Evolutionary conservation across 2,329 filamentous ascomycete species (phyloP).

Genomic region (Scedosporium dehoogii): DNA sequence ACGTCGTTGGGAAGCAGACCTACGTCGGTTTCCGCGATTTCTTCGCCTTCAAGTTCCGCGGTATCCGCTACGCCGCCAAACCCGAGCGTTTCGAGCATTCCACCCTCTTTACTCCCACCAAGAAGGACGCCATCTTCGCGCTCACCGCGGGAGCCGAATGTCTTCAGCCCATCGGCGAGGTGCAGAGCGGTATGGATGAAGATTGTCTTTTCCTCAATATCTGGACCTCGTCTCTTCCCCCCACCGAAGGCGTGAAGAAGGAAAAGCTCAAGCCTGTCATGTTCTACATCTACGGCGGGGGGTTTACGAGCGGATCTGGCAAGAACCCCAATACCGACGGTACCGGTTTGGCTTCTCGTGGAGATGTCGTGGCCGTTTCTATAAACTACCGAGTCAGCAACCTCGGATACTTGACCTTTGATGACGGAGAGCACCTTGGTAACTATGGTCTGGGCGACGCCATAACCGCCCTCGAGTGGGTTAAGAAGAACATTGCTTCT

Average conservation of each 20-base stretch:
- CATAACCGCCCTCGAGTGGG: conserved; percentile 32
- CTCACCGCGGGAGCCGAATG: conserved; percentile 20
- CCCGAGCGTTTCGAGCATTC: conserved; percentile 19
- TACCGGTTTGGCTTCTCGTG: conserved; percentile 32
- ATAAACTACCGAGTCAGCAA: conserved; percentile 44
- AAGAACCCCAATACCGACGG: conserved; percentile 34
- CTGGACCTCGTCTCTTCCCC: conserved; percentile 29
- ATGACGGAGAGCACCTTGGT: conserved; percentile 41
- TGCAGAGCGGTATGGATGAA: conserved; percentile 16
- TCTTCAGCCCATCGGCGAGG: conserved; percentile 20
- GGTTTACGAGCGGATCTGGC: conserved; percentile 27
- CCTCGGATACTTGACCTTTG: conserved; percentile 50
- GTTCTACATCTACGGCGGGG: conserved; percentile 36
- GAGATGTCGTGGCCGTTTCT: conserved; percentile 36
- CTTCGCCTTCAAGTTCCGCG: conserved; percentile 22
- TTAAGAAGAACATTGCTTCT: conserved; percentile 37
- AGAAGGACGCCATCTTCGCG: conserved; percentile 13
- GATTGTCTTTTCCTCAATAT: conserved; percentile 37
- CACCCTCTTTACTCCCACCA: conserved; percentile 11
- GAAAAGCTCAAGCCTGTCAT: conserved; percentile 31
- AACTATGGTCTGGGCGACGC: conserved; percentile 6
- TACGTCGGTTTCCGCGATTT: conserved; percentile 22
- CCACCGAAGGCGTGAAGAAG: conserved; percentile 8
- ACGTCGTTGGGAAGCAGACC: conserved; percentile 10
- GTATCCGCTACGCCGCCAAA: conserved; percentile 18